Evolutionary conservation across 2,329 filamentous ascomycete genomes (phyloP), one percentile per base, ranked within the genome.

Genomic region (Raffaelea albimanens): DNA sequence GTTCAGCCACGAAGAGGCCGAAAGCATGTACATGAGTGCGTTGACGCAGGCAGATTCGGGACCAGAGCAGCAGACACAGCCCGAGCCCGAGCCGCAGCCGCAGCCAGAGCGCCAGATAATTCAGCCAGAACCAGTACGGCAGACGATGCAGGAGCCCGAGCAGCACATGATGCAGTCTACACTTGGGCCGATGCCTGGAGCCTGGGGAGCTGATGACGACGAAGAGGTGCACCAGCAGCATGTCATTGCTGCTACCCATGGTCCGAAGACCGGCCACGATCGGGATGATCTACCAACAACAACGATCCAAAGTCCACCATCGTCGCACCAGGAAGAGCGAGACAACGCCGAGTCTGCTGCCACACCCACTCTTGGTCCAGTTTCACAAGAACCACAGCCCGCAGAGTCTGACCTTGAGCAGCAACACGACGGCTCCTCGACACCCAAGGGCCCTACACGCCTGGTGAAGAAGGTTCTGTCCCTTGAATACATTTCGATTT

Each of bases 21-120:
- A 87, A 58, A 93, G 87, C 61, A 86, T 94, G 82, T 94, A 93
- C 57, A 83, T 89, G 81, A 91, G 80, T 52, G 80, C 80, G 1
- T 76, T 83, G 45, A 83, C 80, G 2, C 65, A 74, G 22, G 61
- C 64, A 2, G 61, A 65, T 31, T 59, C 60, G 2, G 60, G 64
- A 10, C 58, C 57, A 38, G 34, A 59, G 18, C 9, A 34, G 31
- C 31, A 9, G 9, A 34, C 31, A 34, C 10, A 34, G n/a, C n/a
- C n/a, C n/a, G n/a, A n/a, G n/a, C n/a, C n/a, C n/a, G n/a, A n/a
- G n/a, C n/a, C n/a, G n/a, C n/a, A n/a, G n/a, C n/a, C n/a, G n/a
- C n/a, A n/a, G n/a, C n/a, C n/a, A n/a, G n/a, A n/a, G n/a, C n/a
- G n/a, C n/a, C n/a, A n/a, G n/a, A n/a, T n/a, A n/a, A n/a, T n/a